Evolutionary conservation across 2,329 filamentous ascomycete species (phyloP).

Genomic region (Sarocladium kiliense): DNA sequence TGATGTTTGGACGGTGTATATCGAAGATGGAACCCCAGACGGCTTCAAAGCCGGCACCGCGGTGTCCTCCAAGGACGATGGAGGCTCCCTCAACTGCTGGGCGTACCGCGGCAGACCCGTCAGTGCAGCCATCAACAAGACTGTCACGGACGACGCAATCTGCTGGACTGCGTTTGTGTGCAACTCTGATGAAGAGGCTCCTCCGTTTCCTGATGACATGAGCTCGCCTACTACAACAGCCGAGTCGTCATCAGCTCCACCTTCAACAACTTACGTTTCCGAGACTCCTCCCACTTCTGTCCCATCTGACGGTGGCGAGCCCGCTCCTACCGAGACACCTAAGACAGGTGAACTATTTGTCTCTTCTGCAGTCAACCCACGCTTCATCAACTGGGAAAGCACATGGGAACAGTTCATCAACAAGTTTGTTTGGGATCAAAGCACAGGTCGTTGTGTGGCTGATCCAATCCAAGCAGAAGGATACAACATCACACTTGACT

Average conservation of each 20-base stretch:
- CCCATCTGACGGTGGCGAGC: constrained; percentile 19
- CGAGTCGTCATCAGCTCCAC: constrained; percentile 25
- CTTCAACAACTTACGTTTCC: constrained; percentile 27
- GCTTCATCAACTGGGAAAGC: constrained; percentile 34
- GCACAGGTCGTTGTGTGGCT: constrained; percentile 27
- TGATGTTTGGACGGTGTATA: constrained; percentile 35
- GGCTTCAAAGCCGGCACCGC: constrained; percentile 34
- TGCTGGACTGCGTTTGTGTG: constrained; percentile 38
- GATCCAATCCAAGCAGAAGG: constrained; percentile 27
- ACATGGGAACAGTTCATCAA: constrained; percentile 34
- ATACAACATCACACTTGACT: constrained; percentile 31
- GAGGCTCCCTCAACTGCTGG: constrained; percentile 34
- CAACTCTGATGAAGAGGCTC: constrained; percentile 28
- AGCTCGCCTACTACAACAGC: constrained; percentile 28
- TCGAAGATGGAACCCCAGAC: constrained; percentile 34
- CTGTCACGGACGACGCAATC: constrained; percentile 28
- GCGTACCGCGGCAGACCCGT: constrained; percentile 35
- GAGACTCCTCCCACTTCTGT: constrained; percentile 18
- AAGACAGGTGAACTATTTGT: constrained; percentile 25
- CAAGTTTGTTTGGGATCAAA: constrained; percentile 34
- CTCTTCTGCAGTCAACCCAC: constrained; percentile 27
- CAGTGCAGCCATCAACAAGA: constrained; percentile 33
- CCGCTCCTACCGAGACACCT: constrained; percentile 24
- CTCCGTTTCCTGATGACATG: constrained; percentile 29
- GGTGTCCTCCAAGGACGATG: constrained; percentile 33